These are phyloP conservation scores for Epichloe elymi DNA, from an alignment of 2,329 filamentous ascomycete genomes.

Conservation along the genomic window DNA sequence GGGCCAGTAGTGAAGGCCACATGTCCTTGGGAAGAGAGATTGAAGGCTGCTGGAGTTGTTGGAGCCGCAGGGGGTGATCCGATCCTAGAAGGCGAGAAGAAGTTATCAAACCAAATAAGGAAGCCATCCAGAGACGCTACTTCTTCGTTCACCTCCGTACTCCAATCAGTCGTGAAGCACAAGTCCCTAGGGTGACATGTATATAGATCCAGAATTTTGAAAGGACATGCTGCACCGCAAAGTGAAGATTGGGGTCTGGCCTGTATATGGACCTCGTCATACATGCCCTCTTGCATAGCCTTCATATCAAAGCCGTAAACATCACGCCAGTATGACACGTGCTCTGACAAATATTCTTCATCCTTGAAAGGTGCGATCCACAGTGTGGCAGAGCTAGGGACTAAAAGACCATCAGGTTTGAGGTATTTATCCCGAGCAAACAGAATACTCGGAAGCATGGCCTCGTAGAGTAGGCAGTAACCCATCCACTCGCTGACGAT, in stretches of 20 bases:
- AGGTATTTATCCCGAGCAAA: slow-evolving; percentile 82
- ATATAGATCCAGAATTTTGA: slow-evolving; percentile 67
- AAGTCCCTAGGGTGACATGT: slow-evolving; percentile 59
- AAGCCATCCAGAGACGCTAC: slow-evolving; percentile 71
- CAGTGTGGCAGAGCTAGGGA: slow-evolving; percentile 74
- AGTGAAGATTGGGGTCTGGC: slow-evolving; percentile 50
- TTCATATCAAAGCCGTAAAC: slow-evolving; percentile 94
- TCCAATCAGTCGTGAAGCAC: slow-evolving; percentile 58
- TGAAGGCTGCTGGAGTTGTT: slow-evolving; percentile 50
- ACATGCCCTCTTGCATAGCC: slow-evolving; percentile 72
- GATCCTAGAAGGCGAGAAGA: slow-evolving; percentile 57
- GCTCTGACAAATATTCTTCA: slow-evolving; percentile 61
- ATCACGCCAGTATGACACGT: slow-evolving; percentile 75
- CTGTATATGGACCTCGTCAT: slow-evolving; percentile 70
- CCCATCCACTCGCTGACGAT: slow-evolving; percentile 99
- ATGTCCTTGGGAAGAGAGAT: slow-evolving; percentile 40
- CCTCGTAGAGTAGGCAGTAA: slow-evolving; percentile 84
- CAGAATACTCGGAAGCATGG: slow-evolving; percentile 88
- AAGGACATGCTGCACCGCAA: slow-evolving; percentile 47
- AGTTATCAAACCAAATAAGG: slow-evolving; percentile 87
- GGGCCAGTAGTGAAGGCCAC: slow-evolving; percentile 87
- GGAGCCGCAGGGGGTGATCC: slow-evolving; percentile 35
- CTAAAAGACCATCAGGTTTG: slow-evolving; percentile 64
- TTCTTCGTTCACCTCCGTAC: slow-evolving; percentile 45
- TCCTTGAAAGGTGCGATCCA: slow-evolving; percentile 73